These are phyloP conservation scores for Porcisia hertigi DNA, from an alignment of 208 protist species.

Conservation along the genomic window DNA sequence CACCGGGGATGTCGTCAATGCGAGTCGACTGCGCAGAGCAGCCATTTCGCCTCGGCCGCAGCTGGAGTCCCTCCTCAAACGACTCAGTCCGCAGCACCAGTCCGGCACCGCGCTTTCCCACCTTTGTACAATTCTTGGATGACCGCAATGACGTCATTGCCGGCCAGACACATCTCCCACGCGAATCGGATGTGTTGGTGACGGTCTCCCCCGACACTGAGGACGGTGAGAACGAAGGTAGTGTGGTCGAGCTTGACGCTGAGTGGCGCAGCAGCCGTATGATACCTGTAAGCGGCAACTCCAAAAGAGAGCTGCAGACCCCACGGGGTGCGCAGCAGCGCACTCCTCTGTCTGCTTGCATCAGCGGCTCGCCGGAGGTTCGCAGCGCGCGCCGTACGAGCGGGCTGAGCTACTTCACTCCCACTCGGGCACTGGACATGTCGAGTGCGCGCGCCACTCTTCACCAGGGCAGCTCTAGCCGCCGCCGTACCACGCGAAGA, in stretches of 20 bases:
- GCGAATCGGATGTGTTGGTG: slow-evolving; percentile 31
- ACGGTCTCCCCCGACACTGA: slow-evolving; percentile 46
- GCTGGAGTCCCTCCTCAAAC: slow-evolving; percentile 22
- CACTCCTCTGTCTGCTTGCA: slow-evolving; percentile 14
- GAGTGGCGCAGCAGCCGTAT: slow-evolving; percentile 16
- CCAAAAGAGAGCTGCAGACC: slow-evolving; percentile 3
- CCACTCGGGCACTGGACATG: slow-evolving; percentile 28
- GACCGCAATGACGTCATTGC: slow-evolving; percentile 44
- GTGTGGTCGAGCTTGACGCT: slow-evolving; percentile 23
- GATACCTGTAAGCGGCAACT: slow-evolving; percentile 5
- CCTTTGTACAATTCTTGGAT: slow-evolving; percentile 72
- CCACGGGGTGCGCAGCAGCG: slow-evolving; percentile 18
- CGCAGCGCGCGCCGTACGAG: slow-evolving; percentile 18
- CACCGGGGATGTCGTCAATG: slow-evolving; percentile 1
- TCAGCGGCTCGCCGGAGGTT: slow-evolving; percentile 4
- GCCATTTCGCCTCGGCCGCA: slow-evolving; percentile 13
- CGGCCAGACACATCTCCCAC: slow-evolving; percentile 21
- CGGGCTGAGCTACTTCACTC: slow-evolving; percentile 23
- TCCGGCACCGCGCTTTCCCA: slow-evolving; percentile 82
- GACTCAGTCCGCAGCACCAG: slow-evolving; percentile 41
- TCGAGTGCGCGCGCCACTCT: slow-evolving; percentile 25
- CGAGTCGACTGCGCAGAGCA: not conserved
- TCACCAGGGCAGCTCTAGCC: slow-evolving; percentile 14
- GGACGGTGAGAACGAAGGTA: slow-evolving; percentile 3
- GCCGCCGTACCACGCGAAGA: slow-evolving; percentile 22